phyloP scores from a whole-genome alignment of 2,329 filamentous ascomycete genomes.

The Penicillium olsonii region DNA sequence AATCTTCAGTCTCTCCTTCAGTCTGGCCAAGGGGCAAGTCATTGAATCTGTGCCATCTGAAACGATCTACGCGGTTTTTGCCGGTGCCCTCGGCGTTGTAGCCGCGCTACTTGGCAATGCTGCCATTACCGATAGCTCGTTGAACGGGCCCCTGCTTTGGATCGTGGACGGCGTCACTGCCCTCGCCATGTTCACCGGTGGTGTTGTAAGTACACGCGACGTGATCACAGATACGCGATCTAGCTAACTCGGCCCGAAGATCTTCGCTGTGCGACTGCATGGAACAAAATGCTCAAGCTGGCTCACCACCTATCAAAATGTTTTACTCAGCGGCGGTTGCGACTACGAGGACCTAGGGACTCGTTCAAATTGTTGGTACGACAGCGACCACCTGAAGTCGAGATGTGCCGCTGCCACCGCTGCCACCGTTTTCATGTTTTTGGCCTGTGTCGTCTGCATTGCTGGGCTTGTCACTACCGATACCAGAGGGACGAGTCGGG shows the following conservation, averaged over 20 bases:
- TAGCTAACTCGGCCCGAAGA: constrained; percentile 6
- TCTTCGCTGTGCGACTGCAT: constrained; percentile 22
- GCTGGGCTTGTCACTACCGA: constrained; percentile 6
- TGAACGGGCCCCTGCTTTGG: constrained; percentile 19
- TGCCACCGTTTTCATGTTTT: constrained; percentile 27
- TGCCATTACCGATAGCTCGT: constrained; percentile 11
- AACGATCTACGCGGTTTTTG: constrained; percentile 24
- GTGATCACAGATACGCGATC: background rate
- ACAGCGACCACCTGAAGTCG: constrained; percentile 11
- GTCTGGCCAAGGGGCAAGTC: constrained; percentile 22
- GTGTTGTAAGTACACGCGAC: constrained; percentile 20
- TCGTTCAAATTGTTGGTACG: constrained; percentile 1
- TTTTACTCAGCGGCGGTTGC: constrained; percentile 24
- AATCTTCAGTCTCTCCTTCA: constrained; percentile 25
- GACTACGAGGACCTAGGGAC: background rate
- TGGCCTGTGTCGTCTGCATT: constrained; percentile 18
- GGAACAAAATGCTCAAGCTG: constrained; percentile 15
- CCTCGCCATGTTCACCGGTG: constrained; percentile 23
- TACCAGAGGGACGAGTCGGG: background rate
- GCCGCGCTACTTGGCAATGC: constrained; percentile 19
- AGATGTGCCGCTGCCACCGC: constrained; percentile 24
- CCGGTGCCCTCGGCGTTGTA: constrained; percentile 23
- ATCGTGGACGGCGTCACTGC: constrained; percentile 21
- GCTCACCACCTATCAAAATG: constrained; percentile 13
- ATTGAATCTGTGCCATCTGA: constrained; percentile 17